phyloP scores from a whole-genome alignment of 2,329 filamentous ascomycete genomes.

The Hirsutella thompsonii region DNA sequence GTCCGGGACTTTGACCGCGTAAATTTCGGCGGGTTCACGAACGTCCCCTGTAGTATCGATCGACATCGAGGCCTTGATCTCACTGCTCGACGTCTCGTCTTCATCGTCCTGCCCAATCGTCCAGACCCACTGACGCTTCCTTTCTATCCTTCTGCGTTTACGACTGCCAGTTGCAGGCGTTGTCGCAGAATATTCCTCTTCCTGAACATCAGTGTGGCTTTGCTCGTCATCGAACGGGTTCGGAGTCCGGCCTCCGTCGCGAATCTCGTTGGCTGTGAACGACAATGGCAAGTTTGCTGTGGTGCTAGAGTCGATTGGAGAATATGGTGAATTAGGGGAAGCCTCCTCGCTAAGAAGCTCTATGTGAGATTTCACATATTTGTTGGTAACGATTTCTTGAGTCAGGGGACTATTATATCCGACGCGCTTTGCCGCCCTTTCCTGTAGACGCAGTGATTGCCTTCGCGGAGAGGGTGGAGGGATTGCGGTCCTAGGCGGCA shows the following conservation, averaged over 20 bases:
- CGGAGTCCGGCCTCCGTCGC: constrained; percentile 48
- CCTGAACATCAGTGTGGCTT: constrained; percentile 38
- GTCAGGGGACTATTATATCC: constrained; percentile 50
- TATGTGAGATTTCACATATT: constrained; percentile 49
- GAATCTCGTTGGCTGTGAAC: constrained; percentile 39
- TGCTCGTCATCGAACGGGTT: constrained; percentile 53
- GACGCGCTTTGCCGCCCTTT: constrained; percentile 42
- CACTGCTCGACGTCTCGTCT: constrained; percentile 22
- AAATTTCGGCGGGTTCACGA: not conserved
- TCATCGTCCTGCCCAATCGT: constrained; percentile 45
- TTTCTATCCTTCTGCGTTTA: constrained; percentile 43
- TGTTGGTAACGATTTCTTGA: constrained; percentile 50
- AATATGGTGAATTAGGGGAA: constrained; percentile 30
- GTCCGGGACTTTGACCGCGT: not conserved
- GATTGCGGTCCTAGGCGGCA: constrained; percentile 37
- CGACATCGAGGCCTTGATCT: constrained; percentile 26
- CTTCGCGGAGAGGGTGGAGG: constrained; percentile 40
- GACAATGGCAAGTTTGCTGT: constrained; percentile 36
- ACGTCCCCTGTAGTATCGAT: constrained; percentile 11
- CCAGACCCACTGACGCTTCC: constrained; percentile 54
- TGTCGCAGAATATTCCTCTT: constrained; percentile 24
- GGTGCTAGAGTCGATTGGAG: constrained; percentile 22
- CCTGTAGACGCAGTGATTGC: constrained; percentile 39
- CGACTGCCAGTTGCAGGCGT: constrained; percentile 31
- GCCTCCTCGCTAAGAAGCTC: constrained; percentile 47